Base-by-base conservation (phyloP, 2,329 filamentous ascomycete genomes). In the Sporothrix schenckii region DNA sequence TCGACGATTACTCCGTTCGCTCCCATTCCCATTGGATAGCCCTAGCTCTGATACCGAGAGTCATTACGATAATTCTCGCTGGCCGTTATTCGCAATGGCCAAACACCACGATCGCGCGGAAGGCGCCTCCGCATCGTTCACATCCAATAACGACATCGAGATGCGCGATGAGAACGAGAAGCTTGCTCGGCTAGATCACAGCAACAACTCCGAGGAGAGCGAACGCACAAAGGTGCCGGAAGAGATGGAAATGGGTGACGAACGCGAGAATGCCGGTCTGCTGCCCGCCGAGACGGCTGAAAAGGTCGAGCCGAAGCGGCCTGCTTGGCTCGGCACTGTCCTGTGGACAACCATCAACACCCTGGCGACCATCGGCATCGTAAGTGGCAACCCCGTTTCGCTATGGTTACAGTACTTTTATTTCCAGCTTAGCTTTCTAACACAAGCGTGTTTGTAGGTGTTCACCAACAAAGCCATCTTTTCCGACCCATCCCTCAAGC, bases 401-500 rank as follows among this genome's bases (percentile, higher is more conserved):
- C 39, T 14, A 10, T 0, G 44, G n/a, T 44, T 3, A 7, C 9
- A 13, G 44, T 1, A 21, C 16, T 4, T n/a, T 19, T 19, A n/a
- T 9, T 41, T 13, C 14, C 5, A 21, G 41, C 52, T 4, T 41
- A 63, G 66, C 19, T 50, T 68, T 47, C 63, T 66, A 53, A 66
- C 16, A 14, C 67, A 34, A 39, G 50, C 27, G 11, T 54, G 41
- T 5, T 30, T 13, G 4, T 69, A 89, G 87, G 87, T 91, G 76
- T 91, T 91, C 77, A 88, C 87, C 54, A 91, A 91, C 80, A 91
- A 91, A 79, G 85, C 85, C 73, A 89, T 91, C 78, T 91, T 91
- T 80, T 86, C 85, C 30, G 86, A 89, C 72, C 85, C 85, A 19
- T 84, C 83, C 16, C 82, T 89, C 76, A 87, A 87, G 76, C 82